phyloP scores from a whole-genome alignment of 139 green algal species.

The Picochlorum sp. region DNA sequence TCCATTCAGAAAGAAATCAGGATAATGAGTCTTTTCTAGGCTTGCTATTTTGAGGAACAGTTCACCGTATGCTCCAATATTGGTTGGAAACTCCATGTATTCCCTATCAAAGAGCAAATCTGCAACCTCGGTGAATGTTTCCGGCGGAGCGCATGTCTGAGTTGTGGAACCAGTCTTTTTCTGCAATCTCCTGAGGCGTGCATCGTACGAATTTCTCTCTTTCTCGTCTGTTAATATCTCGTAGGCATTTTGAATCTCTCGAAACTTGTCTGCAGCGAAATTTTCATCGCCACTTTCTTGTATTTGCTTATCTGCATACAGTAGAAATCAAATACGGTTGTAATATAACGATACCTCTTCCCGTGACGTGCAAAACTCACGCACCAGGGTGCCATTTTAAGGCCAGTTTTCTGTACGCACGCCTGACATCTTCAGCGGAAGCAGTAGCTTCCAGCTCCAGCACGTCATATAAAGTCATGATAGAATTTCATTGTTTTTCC shows the following conservation, averaged over 20 bases:
- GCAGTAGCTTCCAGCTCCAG: conserved; percentile 52
- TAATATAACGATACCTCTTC: not conserved
- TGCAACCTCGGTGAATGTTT: not conserved
- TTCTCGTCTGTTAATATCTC: conserved; percentile 89
- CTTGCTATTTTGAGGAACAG: conserved; percentile 69
- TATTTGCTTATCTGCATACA: conserved; percentile 76
- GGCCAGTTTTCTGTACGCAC: conserved; percentile 55
- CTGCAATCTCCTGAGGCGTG: conserved; percentile 81
- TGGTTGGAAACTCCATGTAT: conserved; percentile 71
- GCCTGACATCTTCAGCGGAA: conserved; percentile 57
- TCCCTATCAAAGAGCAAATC: conserved; percentile 71
- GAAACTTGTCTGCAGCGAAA: conserved; percentile 74
- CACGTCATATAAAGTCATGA: conserved; percentile 74
- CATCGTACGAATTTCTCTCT: conserved; percentile 91
- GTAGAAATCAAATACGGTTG: not conserved
- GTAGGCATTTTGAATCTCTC: conserved; percentile 91
- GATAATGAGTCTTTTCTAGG: conserved; percentile 46
- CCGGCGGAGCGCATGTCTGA: too few species aligned
- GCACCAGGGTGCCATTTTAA: conserved; percentile 42
- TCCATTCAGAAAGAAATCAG: not conserved
- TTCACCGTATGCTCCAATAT: conserved; percentile 56
- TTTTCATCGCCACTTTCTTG: conserved; percentile 31
- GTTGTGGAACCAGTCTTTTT: too few species aligned
- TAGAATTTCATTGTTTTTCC: conserved; percentile 2
- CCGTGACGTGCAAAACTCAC: not conserved